Evolutionary conservation across 495 filamentous ascomycete species (phyloP), one percentile per base, ranked within the genome.

Genomic region (Parathielavia appendiculata): DNA sequence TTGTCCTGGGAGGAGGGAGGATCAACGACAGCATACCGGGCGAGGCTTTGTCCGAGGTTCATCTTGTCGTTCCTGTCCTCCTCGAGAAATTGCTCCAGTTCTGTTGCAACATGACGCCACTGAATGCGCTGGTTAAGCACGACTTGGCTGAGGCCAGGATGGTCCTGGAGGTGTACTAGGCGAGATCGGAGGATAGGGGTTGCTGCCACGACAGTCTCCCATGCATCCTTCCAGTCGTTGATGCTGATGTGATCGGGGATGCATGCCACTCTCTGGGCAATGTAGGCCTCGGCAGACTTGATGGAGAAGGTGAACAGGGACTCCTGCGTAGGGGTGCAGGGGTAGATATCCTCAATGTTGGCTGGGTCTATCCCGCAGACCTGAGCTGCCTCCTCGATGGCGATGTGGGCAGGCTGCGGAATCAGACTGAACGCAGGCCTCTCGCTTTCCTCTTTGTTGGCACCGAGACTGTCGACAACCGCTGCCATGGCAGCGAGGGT

Each of bases 311-410:
- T 57, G n/a, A 88, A 69, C 12, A 87, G 68, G 0, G 84, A 83
- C 60, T 86, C 84, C 64, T 89, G 86, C 0, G 86, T 72, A 8
- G 85, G 74, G 4, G 80, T 86, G 70, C 83, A 87, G 9, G 84
- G 84, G 61, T 85, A 88, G 0, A 82, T 69, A 68, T 89, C 82
- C 32, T 76, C 68, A 34, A 84, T 68, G 0, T 61, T 68, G 1
- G 75, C 68, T 7, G 67, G 20, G 1, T 71, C 58, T 4, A 81
- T 59, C 9, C 58, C 57, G 52, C 82, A 85, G 0, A 80, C 63
- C 4, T 69, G 65, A 11, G 72, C 67, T 17, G 79, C 68, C 46
- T 85, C 81, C 13, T 39, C 17, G 2, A 47, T 51, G 17, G 48
- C 34, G 7, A 2, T 38, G 17, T 58, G 48, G 7, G 32, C 23